phyloP scores from a whole-genome alignment of 2,329 filamentous ascomycete genomes.

The Teratosphaeria pseudoeucalypti region DNA sequence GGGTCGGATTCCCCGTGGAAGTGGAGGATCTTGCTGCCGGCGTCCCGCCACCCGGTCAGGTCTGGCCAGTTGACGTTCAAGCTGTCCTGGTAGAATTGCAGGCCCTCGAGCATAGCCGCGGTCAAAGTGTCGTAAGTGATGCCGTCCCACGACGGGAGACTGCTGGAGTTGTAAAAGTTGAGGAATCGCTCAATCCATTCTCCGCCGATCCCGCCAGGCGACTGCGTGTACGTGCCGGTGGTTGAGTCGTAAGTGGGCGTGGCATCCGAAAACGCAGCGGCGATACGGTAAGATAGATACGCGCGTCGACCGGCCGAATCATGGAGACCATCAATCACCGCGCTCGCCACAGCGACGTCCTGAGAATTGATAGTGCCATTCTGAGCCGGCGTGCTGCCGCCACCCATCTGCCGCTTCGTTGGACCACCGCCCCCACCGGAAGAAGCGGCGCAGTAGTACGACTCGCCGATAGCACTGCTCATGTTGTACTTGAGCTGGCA shows the following conservation, averaged over 20 bases:
- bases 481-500: conserved; percentile 42
- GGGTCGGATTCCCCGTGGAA: conserved; percentile 49
- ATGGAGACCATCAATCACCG: conserved; percentile 31
- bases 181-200: background rate
- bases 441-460: conserved; percentile 23
- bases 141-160: conserved; percentile 6
- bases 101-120: conserved; percentile 43
- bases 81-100: conserved; percentile 39
- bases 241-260: background rate
- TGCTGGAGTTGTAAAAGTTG: background rate
- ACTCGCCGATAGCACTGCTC: conserved; percentile 40
- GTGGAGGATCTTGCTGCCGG: conserved; percentile 48
- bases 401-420: conserved; percentile 20
- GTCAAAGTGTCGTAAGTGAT: conserved; percentile 48
- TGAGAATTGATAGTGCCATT: conserved; percentile 25
- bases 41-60: conserved; percentile 38
- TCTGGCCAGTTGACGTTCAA: conserved; percentile 47
- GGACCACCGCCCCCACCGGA: conserved; percentile 1
- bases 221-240: background rate
- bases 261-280: background rate
- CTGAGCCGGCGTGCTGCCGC: conserved; percentile 14
- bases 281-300: background rate
- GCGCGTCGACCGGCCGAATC: conserved; percentile 21
- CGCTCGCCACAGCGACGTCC: conserved; percentile 24
- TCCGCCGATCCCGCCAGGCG: background rate